phyloP scores from a whole-genome alignment of 257 asterid species.

The Forsythia viridissima region DNA sequence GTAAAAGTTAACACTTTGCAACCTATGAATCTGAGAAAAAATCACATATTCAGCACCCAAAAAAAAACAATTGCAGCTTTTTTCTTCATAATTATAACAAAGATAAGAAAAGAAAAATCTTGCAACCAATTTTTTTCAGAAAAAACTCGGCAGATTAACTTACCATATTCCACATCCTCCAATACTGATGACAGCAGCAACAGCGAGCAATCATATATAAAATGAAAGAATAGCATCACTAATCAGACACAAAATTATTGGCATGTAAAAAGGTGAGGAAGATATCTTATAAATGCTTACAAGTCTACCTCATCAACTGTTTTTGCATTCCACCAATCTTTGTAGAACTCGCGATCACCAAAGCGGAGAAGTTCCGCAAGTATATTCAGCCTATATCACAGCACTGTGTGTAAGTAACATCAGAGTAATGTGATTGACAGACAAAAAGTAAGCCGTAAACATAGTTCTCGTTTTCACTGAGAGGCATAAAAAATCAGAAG shows the following conservation, averaged over 20 bases:
- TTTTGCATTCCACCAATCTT: slow-evolving; percentile 99
- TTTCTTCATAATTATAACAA: not conserved
- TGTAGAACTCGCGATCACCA: slow-evolving; percentile 98
- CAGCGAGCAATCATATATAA: slow-evolving; percentile 27
- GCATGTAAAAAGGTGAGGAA: not conserved
- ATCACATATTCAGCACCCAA: not conserved
- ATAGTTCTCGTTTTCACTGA: slow-evolving; percentile 11
- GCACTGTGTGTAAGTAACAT: slow-evolving; percentile 38
- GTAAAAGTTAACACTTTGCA: not conserved
- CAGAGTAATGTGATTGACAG: slow-evolving; percentile 26
- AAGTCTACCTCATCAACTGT: slow-evolving; percentile 86
- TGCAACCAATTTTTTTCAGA: not conserved
- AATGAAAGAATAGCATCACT: slow-evolving; percentile 23
- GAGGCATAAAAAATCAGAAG: not conserved
- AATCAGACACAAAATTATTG: slow-evolving; percentile 10
- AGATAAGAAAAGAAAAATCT: not conserved
- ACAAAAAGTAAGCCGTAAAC: not conserved
- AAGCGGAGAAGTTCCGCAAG: slow-evolving; percentile 88
- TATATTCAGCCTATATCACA: slow-evolving; percentile 84
- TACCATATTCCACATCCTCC: slow-evolving; percentile 99
- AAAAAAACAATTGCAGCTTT: not conserved
- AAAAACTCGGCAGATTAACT: slow-evolving; percentile 21
- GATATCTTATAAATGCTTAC: not conserved
- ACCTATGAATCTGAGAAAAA: not conserved
- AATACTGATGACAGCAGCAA: slow-evolving; percentile 65